Percentiles rank a stretch among this genome's conserved stretches.
phyloP scores from a whole-genome alignment of 179 eudicot genomes.

The Monotropa hypopitys region DNA sequence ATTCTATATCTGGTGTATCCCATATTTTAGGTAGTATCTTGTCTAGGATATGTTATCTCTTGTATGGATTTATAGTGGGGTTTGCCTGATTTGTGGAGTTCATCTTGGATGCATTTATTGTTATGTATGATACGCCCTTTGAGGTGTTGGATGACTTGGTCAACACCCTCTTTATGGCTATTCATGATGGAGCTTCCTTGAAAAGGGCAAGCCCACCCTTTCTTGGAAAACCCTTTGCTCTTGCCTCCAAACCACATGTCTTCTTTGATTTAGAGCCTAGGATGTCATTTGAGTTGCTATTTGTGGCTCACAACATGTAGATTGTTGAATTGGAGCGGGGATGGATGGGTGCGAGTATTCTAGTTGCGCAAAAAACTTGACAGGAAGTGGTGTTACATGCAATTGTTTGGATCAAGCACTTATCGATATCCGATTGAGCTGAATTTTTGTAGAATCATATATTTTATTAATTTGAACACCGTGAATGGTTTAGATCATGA shows the following conservation, averaged over 20 bases:
- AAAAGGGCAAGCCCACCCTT: background rate
- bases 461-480: too few relatives aligned
- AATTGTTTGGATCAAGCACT: too few relatives aligned
- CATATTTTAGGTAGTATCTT: too few relatives aligned
- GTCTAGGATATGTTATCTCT: background rate
- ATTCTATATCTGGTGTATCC: too few relatives aligned
- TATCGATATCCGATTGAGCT: too few relatives aligned
- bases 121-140: background rate
- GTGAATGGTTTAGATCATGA: too few relatives aligned
- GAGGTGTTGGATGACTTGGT: background rate
- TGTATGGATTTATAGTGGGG: background rate
- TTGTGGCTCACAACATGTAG: background rate
- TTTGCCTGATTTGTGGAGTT: background rate
- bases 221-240: background rate
- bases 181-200: background rate
- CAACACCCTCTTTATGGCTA: background rate
- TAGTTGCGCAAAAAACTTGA: too few relatives aligned
- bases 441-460: too few relatives aligned
- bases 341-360: background rate
- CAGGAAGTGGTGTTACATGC: too few relatives aligned
- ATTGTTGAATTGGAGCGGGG: background rate
- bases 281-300: background rate
- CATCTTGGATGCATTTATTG: background rate
- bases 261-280: background rate
- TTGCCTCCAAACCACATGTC: background rate